Conservation (phyloP, 805 yeast genomes). For the Pichia californica region DNA sequence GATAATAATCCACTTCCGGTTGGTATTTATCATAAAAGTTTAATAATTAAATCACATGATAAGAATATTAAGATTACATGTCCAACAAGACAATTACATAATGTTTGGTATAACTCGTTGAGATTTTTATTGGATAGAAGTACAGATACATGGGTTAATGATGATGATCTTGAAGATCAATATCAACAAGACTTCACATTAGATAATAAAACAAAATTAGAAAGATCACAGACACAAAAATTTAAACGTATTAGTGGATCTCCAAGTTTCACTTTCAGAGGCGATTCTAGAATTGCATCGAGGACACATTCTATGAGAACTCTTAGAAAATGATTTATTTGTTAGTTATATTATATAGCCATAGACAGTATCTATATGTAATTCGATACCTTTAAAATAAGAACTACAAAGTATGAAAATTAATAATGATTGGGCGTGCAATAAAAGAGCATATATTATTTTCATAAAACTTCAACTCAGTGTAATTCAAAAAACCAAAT, state of each 20-base stretch:
- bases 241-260: conserved; percentile 23
- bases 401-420: too few species aligned
- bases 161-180: conserved; percentile 37
- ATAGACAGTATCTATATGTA: too few species aligned
- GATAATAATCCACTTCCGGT: conserved; percentile 87
- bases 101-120: conserved; percentile 84
- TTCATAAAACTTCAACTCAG: too few species aligned
- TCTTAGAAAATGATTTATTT: neutral
- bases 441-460: too few species aligned
- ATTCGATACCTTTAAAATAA: too few species aligned
- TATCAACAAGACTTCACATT: conserved; percentile 23
- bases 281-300: conserved; percentile 8
- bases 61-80: conserved; percentile 76
- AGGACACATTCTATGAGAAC: conserved; percentile 11
- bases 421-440: too few species aligned
- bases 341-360: too few species aligned
- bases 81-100: conserved; percentile 80
- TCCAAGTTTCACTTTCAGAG: conserved; percentile 2
- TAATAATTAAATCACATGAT: conserved; percentile 59
- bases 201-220: conserved; percentile 25
- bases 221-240: conserved; percentile 23
- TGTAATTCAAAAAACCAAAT: too few species aligned
- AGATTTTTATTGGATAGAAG: conserved; percentile 65
- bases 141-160: conserved; percentile 49
- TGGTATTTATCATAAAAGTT: conserved; percentile 80